phyloP scores from a whole-genome alignment of 148 eudicot genomes.

The Silene uniflora region DNA sequence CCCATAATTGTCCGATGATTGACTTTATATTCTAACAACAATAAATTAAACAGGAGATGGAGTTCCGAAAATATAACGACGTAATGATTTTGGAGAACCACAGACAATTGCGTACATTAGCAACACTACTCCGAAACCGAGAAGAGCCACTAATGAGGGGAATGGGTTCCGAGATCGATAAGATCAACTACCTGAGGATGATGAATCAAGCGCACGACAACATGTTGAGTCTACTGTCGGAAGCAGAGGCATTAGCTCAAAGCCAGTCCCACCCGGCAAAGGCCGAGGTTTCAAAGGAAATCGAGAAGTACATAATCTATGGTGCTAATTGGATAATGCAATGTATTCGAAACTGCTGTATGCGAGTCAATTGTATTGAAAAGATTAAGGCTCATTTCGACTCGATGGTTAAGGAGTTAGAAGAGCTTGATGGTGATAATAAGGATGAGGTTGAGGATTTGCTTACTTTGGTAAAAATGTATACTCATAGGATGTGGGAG shows the following conservation, averaged over 20 bases:
- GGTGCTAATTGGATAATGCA: neutral
- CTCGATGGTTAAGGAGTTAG: neutral
- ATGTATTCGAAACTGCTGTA: neutral
- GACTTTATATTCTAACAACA: no score
- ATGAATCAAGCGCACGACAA: neutral
- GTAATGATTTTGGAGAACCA: neutral
- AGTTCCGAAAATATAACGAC: neutral
- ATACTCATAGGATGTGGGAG: neutral
- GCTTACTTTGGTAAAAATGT: no score
- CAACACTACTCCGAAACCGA: slow-evolving; percentile 1
- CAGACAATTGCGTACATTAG: neutral
- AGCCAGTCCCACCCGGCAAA: neutral
- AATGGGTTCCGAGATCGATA: neutral
- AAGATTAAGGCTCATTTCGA: slow-evolving; percentile 1
- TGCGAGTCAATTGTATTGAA: neutral
- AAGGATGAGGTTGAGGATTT: neutral
- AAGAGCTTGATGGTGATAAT: neutral
- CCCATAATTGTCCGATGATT: no score
- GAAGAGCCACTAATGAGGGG: neutral
- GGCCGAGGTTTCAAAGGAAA: neutral
- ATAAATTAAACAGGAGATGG: no score
- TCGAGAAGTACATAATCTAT: neutral
- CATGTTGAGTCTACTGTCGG: neutral
- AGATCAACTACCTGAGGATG: neutral
- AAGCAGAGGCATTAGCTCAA: neutral